Conservation (phyloP, 1,284 basidiomycete species). For the Hemileia vastatrix region DNA sequence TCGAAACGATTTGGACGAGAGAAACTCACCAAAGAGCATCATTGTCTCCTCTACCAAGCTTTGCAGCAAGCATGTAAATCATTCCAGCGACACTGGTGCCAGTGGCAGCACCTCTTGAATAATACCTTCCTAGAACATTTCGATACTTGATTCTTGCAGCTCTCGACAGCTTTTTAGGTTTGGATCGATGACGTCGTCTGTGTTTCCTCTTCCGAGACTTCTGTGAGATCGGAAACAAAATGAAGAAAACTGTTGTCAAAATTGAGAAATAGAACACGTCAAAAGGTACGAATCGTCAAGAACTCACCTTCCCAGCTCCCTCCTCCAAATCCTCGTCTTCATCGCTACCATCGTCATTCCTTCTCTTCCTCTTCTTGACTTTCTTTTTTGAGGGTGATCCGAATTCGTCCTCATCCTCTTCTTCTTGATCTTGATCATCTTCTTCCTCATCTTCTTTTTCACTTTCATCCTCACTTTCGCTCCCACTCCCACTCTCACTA, state of each 20-base stretch:
- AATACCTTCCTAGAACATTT: constrained; percentile 37
- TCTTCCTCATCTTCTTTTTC: no score
- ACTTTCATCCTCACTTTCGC: no score
- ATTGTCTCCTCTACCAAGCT: constrained; percentile 36
- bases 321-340: constrained; percentile 18
- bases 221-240: constrained; percentile 1
- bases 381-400: constrained; percentile 44
- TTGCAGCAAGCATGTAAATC: constrained; percentile 38
- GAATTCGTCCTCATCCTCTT: constrained; percentile 35
- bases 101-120: constrained; percentile 34
- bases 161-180: not conserved
- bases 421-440: constrained; percentile 50
- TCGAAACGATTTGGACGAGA: not conserved
- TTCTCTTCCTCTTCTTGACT: constrained; percentile 62
- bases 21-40: constrained; percentile 33
- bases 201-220: not conserved
- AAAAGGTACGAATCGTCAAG: not conserved
- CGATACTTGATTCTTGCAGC: constrained; percentile 23
- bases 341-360: constrained; percentile 31
- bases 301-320: not conserved
- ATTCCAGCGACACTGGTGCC: constrained; percentile 38
- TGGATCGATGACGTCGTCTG: not conserved
- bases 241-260: not conserved
- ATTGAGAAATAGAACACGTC: not conserved
- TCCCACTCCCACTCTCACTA: constrained; percentile 61